Evolutionary conservation across 495 filamentous ascomycete species (phyloP).

Genomic region (Haplographium delicatum): DNA sequence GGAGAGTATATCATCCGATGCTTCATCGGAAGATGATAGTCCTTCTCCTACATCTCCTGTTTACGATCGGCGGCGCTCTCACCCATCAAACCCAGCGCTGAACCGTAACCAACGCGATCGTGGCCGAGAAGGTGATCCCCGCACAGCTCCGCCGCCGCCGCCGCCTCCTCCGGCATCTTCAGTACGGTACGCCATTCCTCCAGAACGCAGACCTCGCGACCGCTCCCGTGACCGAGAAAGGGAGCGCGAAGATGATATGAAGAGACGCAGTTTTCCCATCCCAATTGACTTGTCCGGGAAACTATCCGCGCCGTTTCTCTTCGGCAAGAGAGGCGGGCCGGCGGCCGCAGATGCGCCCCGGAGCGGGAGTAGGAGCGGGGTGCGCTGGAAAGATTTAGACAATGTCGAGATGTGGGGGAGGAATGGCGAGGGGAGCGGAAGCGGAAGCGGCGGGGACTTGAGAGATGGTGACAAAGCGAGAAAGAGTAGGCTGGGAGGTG

Average conservation of each 20-base stretch:
- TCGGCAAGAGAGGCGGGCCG: slow-evolving; percentile 10
- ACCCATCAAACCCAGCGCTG: too few species aligned
- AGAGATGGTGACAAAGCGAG: background rate
- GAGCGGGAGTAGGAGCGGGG: background rate
- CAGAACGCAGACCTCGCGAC: slow-evolving; percentile 4
- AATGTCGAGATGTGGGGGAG: slow-evolving; percentile 1
- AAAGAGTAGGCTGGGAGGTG: too few species aligned
- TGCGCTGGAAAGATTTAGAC: slow-evolving; percentile 22
- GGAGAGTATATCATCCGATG: too few species aligned
- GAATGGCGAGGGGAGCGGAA: background rate
- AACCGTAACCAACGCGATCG: too few species aligned
- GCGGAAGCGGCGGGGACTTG: background rate
- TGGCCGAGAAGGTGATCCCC: too few species aligned
- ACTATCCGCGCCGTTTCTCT: slow-evolving; percentile 20
- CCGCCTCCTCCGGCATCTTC: too few species aligned
- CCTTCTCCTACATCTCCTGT: too few species aligned
- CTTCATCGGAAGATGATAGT: too few species aligned
- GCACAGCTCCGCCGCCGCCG: too few species aligned
- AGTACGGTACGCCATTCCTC: too few species aligned
- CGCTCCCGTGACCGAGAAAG: slow-evolving; percentile 1
- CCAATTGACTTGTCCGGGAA: slow-evolving; percentile 20
- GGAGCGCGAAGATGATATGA: slow-evolving; percentile 11
- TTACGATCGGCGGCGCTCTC: too few species aligned
- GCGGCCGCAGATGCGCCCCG: too few species aligned
- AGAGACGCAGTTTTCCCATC: slow-evolving; percentile 13